phyloP scores from a whole-genome alignment of 1,284 basidiomycete species.

The Cutaneotrichosporon dermatis region DNA sequence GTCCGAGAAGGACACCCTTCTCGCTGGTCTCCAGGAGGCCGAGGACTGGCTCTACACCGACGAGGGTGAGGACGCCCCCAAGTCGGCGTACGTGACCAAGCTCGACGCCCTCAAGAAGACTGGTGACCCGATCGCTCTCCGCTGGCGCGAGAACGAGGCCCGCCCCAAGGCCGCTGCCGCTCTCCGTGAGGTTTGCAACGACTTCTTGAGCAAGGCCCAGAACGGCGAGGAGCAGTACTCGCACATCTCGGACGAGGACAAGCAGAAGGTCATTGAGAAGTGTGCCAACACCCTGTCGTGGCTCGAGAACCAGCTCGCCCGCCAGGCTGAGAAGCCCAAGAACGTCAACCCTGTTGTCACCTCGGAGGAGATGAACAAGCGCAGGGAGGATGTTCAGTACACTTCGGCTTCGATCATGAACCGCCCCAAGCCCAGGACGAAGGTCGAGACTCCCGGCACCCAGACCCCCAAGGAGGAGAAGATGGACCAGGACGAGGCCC shows the following conservation, averaged over 20 bases:
- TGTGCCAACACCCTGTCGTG: conserved; percentile 76
- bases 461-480: conserved; percentile 57
- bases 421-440: conserved; percentile 76
- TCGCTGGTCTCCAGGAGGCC: conserved; percentile 64
- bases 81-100: conserved; percentile 77
- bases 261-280: conserved; percentile 62
- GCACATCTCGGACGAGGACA: conserved; percentile 84
- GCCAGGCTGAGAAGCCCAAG: conserved; percentile 80
- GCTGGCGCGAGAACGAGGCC: conserved; percentile 75
- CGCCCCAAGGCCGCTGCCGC: conserved; percentile 65
- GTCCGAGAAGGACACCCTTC: conserved; percentile 70
- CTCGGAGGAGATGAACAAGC: conserved; percentile 74
- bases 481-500: conserved; percentile 54
- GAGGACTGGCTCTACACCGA: conserved; percentile 95
- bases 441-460: conserved; percentile 53
- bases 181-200: conserved; percentile 79
- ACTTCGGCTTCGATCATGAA: conserved; percentile 77
- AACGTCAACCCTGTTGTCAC: conserved; percentile 78
- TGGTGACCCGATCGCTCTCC: conserved; percentile 76
- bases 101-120: conserved; percentile 74
- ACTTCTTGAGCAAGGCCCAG: conserved; percentile 73
- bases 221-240: conserved; percentile 74
- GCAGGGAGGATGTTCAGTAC: conserved; percentile 81
- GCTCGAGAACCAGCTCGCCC: conserved; percentile 81
- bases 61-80: conserved; percentile 89